Evolutionary conservation across 441 rosid species (phyloP).

Genomic region (Flueggea neowawraea): DNA sequence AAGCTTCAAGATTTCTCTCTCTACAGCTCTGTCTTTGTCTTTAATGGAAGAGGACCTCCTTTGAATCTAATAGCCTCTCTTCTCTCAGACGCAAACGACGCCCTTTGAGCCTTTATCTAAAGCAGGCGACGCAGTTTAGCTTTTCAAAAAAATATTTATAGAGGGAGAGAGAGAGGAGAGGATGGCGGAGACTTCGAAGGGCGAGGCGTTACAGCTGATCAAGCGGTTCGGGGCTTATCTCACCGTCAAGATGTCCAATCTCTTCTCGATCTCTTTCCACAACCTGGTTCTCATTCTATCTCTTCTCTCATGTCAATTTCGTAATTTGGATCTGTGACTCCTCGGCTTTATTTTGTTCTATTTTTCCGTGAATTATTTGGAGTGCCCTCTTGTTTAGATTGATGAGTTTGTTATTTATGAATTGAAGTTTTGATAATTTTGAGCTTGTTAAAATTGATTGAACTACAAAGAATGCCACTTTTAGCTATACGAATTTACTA

Average conservation of each 20-base stretch:
- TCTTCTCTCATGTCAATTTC: background rate
- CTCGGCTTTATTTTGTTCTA: conserved; percentile 24
- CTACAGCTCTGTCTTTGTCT: too few species aligned
- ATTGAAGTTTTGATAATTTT: background rate
- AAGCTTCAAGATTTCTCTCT: too few species aligned
- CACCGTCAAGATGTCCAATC: conserved; percentile 70
- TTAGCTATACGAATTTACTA: too few species aligned
- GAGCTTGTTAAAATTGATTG: too few species aligned
- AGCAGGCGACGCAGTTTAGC: too few species aligned
- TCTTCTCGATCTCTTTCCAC: conserved; percentile 60
- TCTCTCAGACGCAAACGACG: background rate
- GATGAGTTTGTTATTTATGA: background rate
- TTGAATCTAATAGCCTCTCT: background rate
- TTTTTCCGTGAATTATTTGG: background rate
- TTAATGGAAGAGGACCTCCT: too few species aligned
- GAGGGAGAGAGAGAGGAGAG: background rate
- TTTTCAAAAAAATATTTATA: too few species aligned
- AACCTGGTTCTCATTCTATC: conserved; percentile 50
- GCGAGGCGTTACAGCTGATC: conserved; percentile 73
- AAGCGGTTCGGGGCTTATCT: conserved; percentile 84
- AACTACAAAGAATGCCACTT: too few species aligned
- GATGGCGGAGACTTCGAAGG: conserved; percentile 79
- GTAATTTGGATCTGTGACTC: background rate
- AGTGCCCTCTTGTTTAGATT: background rate
- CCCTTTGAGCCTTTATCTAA: background rate